A percentile compares a stretch with the other conserved stretches of the same genome.
phyloP scores from a whole-genome alignment of 441 rosid species.

The Syzygium malaccense region DNA sequence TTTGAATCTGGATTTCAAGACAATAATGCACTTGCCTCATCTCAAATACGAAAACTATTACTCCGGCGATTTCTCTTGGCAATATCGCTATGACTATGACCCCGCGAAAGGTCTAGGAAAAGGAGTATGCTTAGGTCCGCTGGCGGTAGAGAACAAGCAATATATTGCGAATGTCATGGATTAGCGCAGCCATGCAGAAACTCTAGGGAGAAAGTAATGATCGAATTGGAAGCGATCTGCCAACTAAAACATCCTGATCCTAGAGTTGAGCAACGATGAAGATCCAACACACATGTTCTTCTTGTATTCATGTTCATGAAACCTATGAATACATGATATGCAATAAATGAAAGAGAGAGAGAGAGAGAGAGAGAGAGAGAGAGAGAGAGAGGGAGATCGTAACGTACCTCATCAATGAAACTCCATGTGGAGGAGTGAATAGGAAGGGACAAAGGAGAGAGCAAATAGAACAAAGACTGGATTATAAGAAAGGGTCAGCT shows the following conservation, averaged over 20 bases:
- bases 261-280: neutral
- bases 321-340: neutral
- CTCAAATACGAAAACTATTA: neutral
- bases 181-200: neutral
- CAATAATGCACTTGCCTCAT: neutral
- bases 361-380: neutral
- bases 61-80: neutral
- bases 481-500: neutral
- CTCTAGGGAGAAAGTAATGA: neutral
- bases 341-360: neutral
- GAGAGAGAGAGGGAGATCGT: neutral
- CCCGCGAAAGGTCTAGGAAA: neutral
- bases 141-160: neutral
- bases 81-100: neutral
- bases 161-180: neutral
- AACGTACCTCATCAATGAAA: neutral
- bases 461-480: neutral
- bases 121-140: neutral
- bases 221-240: neutral
- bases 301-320: neutral
- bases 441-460: neutral
- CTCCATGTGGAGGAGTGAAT: neutral
- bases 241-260: neutral
- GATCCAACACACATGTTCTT: neutral
- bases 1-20: neutral